Base-by-base conservation (phyloP, 345 rosid species). In the Iberis pinnata region DNA sequence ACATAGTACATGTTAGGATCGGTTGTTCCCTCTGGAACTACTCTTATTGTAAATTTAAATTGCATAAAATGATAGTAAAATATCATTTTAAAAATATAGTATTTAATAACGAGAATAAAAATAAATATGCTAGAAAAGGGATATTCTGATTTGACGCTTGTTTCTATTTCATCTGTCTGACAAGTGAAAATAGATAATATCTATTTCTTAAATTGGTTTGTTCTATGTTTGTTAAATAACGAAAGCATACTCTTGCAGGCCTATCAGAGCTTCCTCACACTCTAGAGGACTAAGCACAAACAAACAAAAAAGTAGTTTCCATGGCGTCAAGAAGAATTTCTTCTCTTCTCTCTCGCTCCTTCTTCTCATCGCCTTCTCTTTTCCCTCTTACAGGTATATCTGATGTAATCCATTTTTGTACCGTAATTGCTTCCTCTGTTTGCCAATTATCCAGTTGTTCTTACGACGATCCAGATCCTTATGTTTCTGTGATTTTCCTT, bases 311-410 rank as follows among this genome's bases (percentile, higher is more conserved):
- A 47, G 6, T 32, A 29, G 40, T 4, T 26, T 3, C 68, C 37
- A 80, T 84, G 92, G 88, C 86, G 13, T 62, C 80, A 19, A 51
- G 73, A 45, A 75, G 68, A 61, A 20, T 79, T 15, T 73, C 89
- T 16, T 61, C 70, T 13, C 38, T 83, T 19, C 61, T 81, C 31
- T 78, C 80, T 70, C 83, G 87, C 17, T 77, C 95, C 12, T 47
- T 73, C 58, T 8, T 80, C 2, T 68, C 74, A 33, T 59, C 80
- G 49, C 10, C 75, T 47, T 56, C 57, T 62, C 25, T n/a, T 0
- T 58, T 54, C 3, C 2, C 35, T 42, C 46, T 43, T 51, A 1
- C 17, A 20, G 51, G 57, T 49, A 26, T 31, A 31, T 25, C 15
- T 16, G 39, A 24, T 59, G 4, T 15, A 49, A 54, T 54, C 66